These are phyloP conservation scores for Clitopilus hobsonii DNA, from an alignment of 768 basidiomycete genomes.

Conservation along the genomic window DNA sequence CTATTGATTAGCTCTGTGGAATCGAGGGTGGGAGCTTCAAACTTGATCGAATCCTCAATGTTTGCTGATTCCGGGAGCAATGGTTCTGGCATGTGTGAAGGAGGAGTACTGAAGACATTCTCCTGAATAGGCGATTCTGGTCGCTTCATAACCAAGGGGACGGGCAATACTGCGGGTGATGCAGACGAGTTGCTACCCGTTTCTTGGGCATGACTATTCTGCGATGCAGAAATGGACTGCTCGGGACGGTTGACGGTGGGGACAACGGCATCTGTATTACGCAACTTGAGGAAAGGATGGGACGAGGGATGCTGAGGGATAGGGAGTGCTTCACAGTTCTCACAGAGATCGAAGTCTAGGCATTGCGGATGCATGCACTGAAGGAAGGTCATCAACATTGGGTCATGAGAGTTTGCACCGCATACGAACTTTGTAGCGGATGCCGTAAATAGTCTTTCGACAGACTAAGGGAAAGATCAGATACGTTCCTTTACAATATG, in stretches of 20 bases:
- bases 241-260: constrained; percentile 23
- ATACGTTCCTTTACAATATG: neutral
- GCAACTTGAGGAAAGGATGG: constrained; percentile 78
- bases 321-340: constrained; percentile 73
- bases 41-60: too few relatives aligned
- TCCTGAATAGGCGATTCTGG: too few relatives aligned
- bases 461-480: constrained; percentile 31
- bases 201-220: too few relatives aligned
- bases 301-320: constrained; percentile 67
- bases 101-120: neutral
- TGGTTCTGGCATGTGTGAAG: neutral
- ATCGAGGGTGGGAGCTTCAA: too few relatives aligned
- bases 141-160: too few relatives aligned
- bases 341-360: constrained; percentile 79
- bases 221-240: neutral
- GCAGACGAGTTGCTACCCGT: neutral
- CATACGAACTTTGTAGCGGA: constrained; percentile 64
- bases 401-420: neutral
- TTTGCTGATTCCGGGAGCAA: too few relatives aligned
- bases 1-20: neutral
- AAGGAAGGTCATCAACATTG: neutral
- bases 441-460: constrained; percentile 45
- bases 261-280: constrained; percentile 38
- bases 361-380: constrained; percentile 80
- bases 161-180: neutral